Conservation (phyloP, 2,329 filamentous ascomycete species). For the Venturia aucupariae region DNA sequence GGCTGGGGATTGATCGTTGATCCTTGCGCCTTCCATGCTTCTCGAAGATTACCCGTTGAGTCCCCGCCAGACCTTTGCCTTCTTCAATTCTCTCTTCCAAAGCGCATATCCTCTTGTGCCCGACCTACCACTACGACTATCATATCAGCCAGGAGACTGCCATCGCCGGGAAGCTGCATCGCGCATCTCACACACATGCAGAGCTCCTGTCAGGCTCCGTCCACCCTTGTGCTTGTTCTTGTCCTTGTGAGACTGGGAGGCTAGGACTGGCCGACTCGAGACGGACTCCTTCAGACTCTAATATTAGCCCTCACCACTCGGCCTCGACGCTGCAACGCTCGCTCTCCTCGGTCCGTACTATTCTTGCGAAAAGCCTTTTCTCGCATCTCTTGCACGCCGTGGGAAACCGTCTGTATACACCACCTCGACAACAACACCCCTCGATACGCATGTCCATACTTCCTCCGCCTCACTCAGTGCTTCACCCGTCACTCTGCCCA, state of each 20-base stretch:
- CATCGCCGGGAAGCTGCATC: neutral
- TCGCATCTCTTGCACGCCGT: neutral
- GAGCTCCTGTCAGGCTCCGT: neutral
- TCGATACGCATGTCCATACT: neutral
- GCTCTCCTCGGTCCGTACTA: neutral
- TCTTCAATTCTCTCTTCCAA: too few relatives aligned
- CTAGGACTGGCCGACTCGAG: neutral
- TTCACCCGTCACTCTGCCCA: slow-evolving; percentile 16
- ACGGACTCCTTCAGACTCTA: neutral
- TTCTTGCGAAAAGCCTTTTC: neutral
- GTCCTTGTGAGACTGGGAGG: neutral
- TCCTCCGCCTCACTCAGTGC: slow-evolving; percentile 7
- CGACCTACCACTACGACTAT: too few relatives aligned
- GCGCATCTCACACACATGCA: neutral
- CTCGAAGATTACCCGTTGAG: neutral
- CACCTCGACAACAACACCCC: neutral
- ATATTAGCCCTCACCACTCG: slow-evolving; percentile 2
- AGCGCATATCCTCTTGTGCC: too few relatives aligned
- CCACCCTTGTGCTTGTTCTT: neutral
- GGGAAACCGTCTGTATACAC: neutral
- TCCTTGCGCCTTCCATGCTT: neutral
- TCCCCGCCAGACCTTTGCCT: neutral
- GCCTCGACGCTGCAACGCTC: neutral
- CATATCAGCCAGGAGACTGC: neutral
- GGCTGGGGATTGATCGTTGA: too few relatives aligned